Conservation (phyloP, 352 stramenopile species). For the Globisporangium middletonii region DNA sequence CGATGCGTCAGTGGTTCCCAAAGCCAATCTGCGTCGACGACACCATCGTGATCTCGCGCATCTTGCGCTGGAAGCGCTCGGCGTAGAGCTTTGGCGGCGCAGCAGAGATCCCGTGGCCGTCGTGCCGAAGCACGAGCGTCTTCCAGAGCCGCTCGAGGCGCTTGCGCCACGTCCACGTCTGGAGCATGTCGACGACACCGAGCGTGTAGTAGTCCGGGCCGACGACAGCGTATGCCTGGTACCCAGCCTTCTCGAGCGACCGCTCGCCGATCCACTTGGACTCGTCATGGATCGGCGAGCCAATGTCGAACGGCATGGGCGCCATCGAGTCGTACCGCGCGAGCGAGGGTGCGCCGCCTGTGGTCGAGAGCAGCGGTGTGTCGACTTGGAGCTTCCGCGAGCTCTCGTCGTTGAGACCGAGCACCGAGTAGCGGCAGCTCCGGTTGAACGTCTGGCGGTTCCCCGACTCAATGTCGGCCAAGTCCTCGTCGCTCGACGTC, state of each 20-base stretch:
- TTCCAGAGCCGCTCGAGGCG: slow-evolving; percentile 83
- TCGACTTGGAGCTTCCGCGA: slow-evolving; percentile 20
- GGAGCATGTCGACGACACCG: slow-evolving; percentile 87
- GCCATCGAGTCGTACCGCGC: slow-evolving; percentile 49
- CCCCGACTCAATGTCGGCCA: slow-evolving; percentile 46
- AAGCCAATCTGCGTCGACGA: slow-evolving; percentile 46
- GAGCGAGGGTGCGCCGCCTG: slow-evolving; percentile 1
- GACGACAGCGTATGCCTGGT: slow-evolving; percentile 68
- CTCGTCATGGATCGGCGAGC: slow-evolving; percentile 13
- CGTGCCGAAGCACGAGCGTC: slow-evolving; percentile 61
- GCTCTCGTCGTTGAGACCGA: slow-evolving; percentile 42
- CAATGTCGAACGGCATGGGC: slow-evolving; percentile 26
- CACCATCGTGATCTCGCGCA: slow-evolving; percentile 83
- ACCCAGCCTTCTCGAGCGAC: slow-evolving; percentile 56
- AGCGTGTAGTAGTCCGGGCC: slow-evolving; percentile 86
- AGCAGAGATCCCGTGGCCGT: slow-evolving; percentile 71
- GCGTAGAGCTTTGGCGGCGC: slow-evolving; percentile 69
- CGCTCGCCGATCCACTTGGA: slow-evolving; percentile 54
- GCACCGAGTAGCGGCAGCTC: slow-evolving; percentile 68
- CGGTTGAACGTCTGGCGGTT: slow-evolving; percentile 53
- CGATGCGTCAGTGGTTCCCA: slow-evolving; percentile 21
- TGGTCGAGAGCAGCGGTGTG: slow-evolving; percentile 36
- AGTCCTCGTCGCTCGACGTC: slow-evolving; percentile 40
- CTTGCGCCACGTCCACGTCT: slow-evolving; percentile 86
- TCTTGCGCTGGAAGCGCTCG: slow-evolving; percentile 76